Conservation (phyloP, 495 filamentous ascomycete genomes). For the Neurospora sublineolata region DNA sequence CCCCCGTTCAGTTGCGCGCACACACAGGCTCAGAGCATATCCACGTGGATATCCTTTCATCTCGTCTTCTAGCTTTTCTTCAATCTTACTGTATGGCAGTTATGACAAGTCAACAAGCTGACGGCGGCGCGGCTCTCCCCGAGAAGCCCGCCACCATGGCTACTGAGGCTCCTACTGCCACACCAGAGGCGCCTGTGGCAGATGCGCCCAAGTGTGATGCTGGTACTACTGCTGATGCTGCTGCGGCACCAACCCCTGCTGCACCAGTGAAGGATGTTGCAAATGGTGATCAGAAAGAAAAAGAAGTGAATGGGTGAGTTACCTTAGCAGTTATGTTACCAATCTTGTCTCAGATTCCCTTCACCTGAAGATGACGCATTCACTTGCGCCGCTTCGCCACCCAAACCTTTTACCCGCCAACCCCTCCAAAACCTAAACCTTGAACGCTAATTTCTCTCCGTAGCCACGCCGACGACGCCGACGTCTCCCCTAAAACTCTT, state of each 20-base stretch:
- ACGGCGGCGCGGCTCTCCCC: constrained; percentile 30
- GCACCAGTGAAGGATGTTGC: constrained; percentile 28
- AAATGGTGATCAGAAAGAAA: constrained; percentile 7
- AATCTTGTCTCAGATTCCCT: not conserved
- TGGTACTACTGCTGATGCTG: not conserved
- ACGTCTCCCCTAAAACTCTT: not conserved
- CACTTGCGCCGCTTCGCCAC: not conserved
- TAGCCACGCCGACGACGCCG: not conserved
- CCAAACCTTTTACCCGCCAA: not conserved
- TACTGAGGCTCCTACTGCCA: constrained; percentile 6
- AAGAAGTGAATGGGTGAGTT: constrained; percentile 23
- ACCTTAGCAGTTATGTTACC: not conserved
- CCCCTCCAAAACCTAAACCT: not conserved
- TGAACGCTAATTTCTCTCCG: not conserved
- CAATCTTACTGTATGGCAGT: constrained; percentile 34
- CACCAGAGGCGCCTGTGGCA: not conserved
- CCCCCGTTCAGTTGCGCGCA: not conserved
- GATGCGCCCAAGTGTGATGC: not conserved
- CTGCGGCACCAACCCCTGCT: not conserved
- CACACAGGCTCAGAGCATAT: not conserved
- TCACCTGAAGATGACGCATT: not conserved
- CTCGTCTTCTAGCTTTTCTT: constrained; percentile 11
- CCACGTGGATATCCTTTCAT: constrained; percentile 13
- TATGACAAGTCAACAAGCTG: constrained; percentile 43
- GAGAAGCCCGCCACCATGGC: constrained; percentile 39